phyloP scores from a whole-genome alignment of 2,329 filamentous ascomycete genomes.

The Elsinoe arachidis region DNA sequence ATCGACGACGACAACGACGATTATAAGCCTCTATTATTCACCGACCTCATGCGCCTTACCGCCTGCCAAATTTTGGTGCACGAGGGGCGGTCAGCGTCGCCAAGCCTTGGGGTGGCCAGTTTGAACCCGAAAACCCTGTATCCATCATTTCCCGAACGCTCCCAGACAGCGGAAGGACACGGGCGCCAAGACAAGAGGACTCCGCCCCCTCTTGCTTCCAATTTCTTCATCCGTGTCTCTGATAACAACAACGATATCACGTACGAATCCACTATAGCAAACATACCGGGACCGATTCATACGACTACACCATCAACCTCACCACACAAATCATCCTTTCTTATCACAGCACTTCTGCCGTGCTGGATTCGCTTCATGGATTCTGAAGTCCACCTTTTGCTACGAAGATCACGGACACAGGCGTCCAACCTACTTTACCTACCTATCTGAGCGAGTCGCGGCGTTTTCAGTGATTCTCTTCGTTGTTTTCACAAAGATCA shows the following conservation, averaged over 20 bases:
- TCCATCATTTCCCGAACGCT: too few relatives aligned
- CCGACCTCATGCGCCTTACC: too few relatives aligned
- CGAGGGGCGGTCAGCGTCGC: too few relatives aligned
- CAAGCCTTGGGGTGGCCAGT: background rate
- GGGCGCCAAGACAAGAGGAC: too few relatives aligned
- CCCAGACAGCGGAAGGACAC: too few relatives aligned
- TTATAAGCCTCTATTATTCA: too few relatives aligned
- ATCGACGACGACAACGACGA: too few relatives aligned
- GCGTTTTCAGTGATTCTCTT: background rate
- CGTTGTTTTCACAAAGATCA: background rate
- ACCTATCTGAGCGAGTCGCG: background rate
- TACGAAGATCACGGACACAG: background rate
- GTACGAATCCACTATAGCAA: too few relatives aligned
- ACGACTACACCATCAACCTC: background rate
- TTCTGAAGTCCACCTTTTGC: background rate
- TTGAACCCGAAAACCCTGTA: background rate
- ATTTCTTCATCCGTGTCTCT: too few relatives aligned
- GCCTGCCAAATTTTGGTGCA: background rate
- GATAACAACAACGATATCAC: too few relatives aligned
- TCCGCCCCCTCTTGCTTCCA: too few relatives aligned
- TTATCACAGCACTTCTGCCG: background rate
- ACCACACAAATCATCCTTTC: background rate
- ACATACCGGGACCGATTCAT: too few relatives aligned
- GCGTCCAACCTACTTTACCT: background rate
- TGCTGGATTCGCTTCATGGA: constrained; percentile 5